Evolutionary conservation across 331 rosid species (phyloP).

Genomic region (Quercus phellos): DNA sequence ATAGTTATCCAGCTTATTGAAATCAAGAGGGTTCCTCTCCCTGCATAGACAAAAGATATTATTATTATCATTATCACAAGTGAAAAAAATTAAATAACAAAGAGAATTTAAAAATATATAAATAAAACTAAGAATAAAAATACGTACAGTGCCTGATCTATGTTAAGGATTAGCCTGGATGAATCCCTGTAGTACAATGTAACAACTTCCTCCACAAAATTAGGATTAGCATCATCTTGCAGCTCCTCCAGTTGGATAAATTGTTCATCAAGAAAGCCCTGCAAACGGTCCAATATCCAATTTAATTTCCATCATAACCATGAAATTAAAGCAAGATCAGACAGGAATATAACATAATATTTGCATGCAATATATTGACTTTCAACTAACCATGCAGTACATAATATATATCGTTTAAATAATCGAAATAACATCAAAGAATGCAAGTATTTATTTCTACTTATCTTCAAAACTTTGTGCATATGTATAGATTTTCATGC

Average conservation of each 20-base stretch:
- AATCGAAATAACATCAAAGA: no score
- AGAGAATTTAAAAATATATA: neutral
- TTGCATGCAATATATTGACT: no score
- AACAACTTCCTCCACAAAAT: constrained; percentile 87
- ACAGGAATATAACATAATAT: no score
- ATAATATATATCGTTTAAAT: no score
- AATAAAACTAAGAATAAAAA: neutral
- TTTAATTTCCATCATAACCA: neutral
- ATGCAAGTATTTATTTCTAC: no score
- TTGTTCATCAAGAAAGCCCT: constrained; percentile 88
- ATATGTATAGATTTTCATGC: neutral
- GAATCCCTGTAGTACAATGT: constrained; percentile 78
- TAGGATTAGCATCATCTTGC: constrained; percentile 83
- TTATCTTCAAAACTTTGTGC: no score
- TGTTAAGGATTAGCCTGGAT: constrained; percentile 51
- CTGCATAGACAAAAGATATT: constrained; percentile 29
- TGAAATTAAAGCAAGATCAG: neutral
- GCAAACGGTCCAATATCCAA: neutral
- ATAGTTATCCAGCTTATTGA: constrained; percentile 55
- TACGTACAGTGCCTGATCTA: constrained; percentile 71
- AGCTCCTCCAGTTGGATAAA: constrained; percentile 81
- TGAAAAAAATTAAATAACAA: neutral
- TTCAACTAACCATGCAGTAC: no score
- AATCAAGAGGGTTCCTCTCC: constrained; percentile 59
- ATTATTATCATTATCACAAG: neutral